These are phyloP conservation scores for Vitrella brassicaformis DNA, from an alignment of 73 alveolate species.

Conservation along the genomic window DNA sequence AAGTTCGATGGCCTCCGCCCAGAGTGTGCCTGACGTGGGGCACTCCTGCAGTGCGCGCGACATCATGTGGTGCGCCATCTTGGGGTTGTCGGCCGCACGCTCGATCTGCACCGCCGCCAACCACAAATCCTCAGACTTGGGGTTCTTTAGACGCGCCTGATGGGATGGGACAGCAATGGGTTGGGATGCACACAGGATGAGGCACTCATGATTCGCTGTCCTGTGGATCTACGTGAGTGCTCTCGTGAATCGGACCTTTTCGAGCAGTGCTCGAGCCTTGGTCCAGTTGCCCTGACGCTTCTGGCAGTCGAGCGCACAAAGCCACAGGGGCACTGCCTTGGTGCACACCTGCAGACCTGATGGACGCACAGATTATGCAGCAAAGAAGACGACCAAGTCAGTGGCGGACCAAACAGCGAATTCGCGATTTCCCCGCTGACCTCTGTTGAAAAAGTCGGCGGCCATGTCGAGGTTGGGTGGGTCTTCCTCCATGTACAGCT, in stretches of 20 bases:
- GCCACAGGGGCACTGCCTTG: constrained; percentile 37
- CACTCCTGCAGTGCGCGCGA: constrained; percentile 33
- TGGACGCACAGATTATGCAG: no score
- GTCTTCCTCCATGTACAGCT: no score
- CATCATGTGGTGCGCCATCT: constrained; percentile 20
- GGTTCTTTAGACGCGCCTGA: background rate
- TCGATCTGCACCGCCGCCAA: background rate
- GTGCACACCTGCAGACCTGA: background rate
- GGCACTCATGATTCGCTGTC: background rate
- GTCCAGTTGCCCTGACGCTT: background rate
- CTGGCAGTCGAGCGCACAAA: constrained; percentile 26
- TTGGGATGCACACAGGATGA: background rate
- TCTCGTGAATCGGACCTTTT: background rate
- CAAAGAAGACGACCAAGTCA: no score
- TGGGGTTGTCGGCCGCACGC: background rate
- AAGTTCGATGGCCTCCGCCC: constrained; percentile 37
- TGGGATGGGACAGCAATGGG: background rate
- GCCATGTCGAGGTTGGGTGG: no score
- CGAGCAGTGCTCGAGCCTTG: background rate
- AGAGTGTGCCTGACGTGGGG: constrained; percentile 27
- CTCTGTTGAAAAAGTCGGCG: no score
- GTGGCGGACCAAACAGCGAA: no score
- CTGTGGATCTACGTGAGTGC: no score
- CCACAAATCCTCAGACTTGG: background rate
- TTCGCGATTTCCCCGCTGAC: no score